Evolutionary conservation across 805 yeast species (phyloP).

Genomic region (Alloascoidea africana): DNA sequence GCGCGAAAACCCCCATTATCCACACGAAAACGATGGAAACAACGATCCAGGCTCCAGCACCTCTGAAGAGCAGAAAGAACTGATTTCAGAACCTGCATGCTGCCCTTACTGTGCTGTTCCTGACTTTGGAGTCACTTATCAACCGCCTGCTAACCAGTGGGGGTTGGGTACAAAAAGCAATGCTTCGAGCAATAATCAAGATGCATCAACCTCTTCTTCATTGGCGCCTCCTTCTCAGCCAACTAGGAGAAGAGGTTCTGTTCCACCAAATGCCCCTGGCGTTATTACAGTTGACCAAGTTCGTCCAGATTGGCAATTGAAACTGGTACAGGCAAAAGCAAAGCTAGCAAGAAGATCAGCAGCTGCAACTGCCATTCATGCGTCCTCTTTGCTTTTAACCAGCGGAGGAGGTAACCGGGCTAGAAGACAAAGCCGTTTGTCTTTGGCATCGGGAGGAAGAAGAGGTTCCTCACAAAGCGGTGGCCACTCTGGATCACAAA

Average conservation of each 20-base stretch:
- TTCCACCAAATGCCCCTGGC: conserved; percentile 51
- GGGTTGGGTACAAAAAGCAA: conserved; percentile 7
- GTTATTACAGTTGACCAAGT: conserved; percentile 72
- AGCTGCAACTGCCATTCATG: conserved; percentile 88
- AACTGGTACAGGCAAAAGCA: conserved; percentile 54
- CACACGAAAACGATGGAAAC: conserved; percentile 46
- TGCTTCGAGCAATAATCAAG: conserved; percentile 2
- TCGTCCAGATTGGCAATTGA: conserved; percentile 87
- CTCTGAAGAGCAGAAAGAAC: conserved; percentile 25
- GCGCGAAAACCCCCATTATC: conserved; percentile 85
- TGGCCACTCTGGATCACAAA: conserved; percentile 9
- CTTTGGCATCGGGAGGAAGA: conserved; percentile 6
- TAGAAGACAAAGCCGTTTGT: conserved; percentile 7
- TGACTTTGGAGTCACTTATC: conserved; percentile 71
- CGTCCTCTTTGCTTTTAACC: conserved; percentile 55
- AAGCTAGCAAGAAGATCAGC: conserved; percentile 79
- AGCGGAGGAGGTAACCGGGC: conserved; percentile 10
- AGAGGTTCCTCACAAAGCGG: conserved; percentile 8
- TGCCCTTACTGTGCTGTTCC: conserved; percentile 92
- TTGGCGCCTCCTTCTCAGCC: conserved; percentile 5
- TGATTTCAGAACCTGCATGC: conserved; percentile 74
- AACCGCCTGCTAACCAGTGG: conserved; percentile 44
- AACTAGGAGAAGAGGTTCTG: conserved; percentile 29
- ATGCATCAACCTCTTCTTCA: not conserved
- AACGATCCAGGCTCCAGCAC: conserved; percentile 6